These are phyloP conservation scores for Ceratonia siliqua DNA, from an alignment of 306 rosid species.

Conservation along the genomic window DNA sequence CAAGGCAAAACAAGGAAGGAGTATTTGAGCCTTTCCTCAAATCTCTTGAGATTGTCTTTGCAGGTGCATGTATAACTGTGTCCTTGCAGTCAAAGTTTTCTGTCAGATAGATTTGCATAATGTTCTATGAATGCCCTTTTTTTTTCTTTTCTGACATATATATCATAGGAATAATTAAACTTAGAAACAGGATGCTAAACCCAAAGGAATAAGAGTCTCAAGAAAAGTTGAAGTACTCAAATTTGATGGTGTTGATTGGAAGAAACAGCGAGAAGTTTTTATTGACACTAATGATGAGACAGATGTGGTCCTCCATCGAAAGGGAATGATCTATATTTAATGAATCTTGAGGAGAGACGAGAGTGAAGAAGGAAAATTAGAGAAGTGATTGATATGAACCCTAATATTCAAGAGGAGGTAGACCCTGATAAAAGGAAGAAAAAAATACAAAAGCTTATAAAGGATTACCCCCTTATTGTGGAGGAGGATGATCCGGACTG, in stretches of 20 bases:
- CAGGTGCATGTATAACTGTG: constrained; percentile 32
- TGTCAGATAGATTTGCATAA: background rate
- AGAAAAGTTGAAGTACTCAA: constrained; percentile 40
- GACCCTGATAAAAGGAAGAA: constrained; percentile 55
- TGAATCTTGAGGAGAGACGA: constrained; percentile 65
- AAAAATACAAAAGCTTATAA: constrained; percentile 69
- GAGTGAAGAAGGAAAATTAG: constrained; percentile 83
- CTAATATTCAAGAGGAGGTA: constrained; percentile 51
- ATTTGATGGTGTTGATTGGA: constrained; percentile 37
- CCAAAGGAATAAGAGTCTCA: constrained; percentile 32
- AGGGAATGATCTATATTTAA: constrained; percentile 51
- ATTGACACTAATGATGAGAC: constrained; percentile 54
- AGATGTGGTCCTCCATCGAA: constrained; percentile 31
- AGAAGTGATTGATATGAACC: constrained; percentile 55
- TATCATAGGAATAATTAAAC: background rate
- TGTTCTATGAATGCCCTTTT: background rate
- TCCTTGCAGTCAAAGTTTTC: background rate
- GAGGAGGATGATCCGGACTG: constrained; percentile 97
- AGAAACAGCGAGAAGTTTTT: constrained; percentile 34
- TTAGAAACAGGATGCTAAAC: constrained; percentile 34
- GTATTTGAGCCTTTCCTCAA: constrained; percentile 29
- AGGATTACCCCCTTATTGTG: constrained; percentile 74
- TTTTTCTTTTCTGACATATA: background rate
- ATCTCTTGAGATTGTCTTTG: constrained; percentile 17
- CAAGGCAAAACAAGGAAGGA: background rate